Base-by-base conservation (phyloP, 768 basidiomycete species). In the Leccinum uliginosum region DNA sequence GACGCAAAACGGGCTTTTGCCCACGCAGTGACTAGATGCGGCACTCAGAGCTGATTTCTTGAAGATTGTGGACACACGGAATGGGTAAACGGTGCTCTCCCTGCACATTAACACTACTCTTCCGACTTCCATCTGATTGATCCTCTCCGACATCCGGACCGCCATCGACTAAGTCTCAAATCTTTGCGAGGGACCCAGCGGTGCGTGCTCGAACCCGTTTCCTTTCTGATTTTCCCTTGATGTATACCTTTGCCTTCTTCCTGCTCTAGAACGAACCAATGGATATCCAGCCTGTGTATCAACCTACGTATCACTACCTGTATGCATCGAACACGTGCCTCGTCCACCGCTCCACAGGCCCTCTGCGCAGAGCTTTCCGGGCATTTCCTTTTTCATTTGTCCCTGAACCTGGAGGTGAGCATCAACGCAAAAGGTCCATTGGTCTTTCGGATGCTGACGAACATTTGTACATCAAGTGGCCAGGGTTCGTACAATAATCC, bases 381-480 rank as follows among this genome's bases (percentile, higher is more conserved):
- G 29, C 14, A 53, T 53, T 26, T 10, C 6, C 1, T 34, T 19
- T n/a, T 35, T 1, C 26, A 19, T 10, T 15, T 8, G n/a, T 12
- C 14, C 24, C 12, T 54, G 10, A 27, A 53, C 24, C 24, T 54
- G 23, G 32, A 54, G 17, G 50, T 52, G 19, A 27, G 53, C 19
- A 27, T 35, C 14, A 38, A 38, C 17, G 35, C 9, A 9, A 24
- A 30, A 23, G 5, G 43, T 44, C 21, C 17, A n/a, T 40, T 38
- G 35, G 19, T 45, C 23, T 23, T 14, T 15, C 23, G 6, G 12
- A 23, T 19, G 21, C 21, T 45, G 14, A 45, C 44, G 10, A 14
- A 45, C 44, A 45, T 45, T 15, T 12, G 44, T 7, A 45, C 21
- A 45, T 53, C 47, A 53, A 54, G 53, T 54, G 53, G 53, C 53